Conservation (phyloP, 768 basidiomycete species). For the Leccinellum rugosiceps region DNA sequence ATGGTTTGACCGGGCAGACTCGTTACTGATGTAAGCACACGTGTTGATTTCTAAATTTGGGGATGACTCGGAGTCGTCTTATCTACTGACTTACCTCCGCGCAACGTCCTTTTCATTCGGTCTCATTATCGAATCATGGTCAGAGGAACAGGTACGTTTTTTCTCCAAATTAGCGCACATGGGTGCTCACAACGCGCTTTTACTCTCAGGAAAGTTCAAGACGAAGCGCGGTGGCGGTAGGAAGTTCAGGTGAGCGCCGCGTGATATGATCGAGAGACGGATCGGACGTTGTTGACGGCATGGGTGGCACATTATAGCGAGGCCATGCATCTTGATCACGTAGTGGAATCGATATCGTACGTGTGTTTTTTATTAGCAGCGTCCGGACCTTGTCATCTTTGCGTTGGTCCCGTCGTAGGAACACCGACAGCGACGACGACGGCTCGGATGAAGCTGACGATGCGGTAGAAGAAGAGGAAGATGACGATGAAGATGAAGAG, state of each 20-base stretch:
- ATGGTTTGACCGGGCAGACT: neutral
- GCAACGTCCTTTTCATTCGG: neutral
- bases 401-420: slow-evolving; percentile 22
- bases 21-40: slow-evolving; percentile 20
- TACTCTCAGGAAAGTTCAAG: slow-evolving; percentile 69
- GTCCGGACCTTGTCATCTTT: slow-evolving; percentile 10
- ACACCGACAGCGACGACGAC: slow-evolving; percentile 33
- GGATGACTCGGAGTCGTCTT: slow-evolving; percentile 2
- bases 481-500: slow-evolving; percentile 40
- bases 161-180: rapidly evolving
- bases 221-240: slow-evolving; percentile 86
- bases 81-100: slow-evolving; percentile 22
- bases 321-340: slow-evolving; percentile 55
- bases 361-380: no score
- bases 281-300: slow-evolving; percentile 8
- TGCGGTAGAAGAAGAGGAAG: slow-evolving; percentile 41
- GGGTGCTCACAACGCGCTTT: neutral
- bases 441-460: slow-evolving; percentile 40
- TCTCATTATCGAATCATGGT: slow-evolving; percentile 23
- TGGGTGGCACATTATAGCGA: slow-evolving; percentile 38
- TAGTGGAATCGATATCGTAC: slow-evolving; percentile 50
- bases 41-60: slow-evolving; percentile 8
- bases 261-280: slow-evolving; percentile 4
- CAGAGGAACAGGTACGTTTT: slow-evolving; percentile 29
- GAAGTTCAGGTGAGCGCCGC: slow-evolving; percentile 60